phyloP scores from a whole-genome alignment of 805 yeast species.

The Metschnikowia gelsemii region DNA sequence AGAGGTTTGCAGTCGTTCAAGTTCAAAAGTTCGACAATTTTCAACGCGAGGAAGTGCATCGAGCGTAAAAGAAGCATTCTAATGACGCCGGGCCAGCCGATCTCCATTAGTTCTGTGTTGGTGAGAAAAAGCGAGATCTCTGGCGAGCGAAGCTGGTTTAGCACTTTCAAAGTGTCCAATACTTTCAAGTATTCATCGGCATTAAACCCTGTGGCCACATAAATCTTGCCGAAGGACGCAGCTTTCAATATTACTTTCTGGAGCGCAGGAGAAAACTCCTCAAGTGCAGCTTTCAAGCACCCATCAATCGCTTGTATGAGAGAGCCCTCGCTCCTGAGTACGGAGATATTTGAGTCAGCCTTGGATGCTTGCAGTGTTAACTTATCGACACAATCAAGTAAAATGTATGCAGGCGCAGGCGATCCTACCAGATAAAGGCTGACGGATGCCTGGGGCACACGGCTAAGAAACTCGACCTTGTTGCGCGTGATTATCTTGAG shows the following conservation, averaged over 20 bases:
- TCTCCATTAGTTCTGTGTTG: slow-evolving; percentile 44
- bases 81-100: slow-evolving; percentile 59
- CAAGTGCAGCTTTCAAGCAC: slow-evolving; percentile 72
- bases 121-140: slow-evolving; percentile 74
- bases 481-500: slow-evolving; percentile 59
- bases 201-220: slow-evolving; percentile 48
- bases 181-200: slow-evolving; percentile 62
- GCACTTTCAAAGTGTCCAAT: slow-evolving; percentile 59
- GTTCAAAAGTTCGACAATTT: slow-evolving; percentile 52
- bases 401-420: slow-evolving; percentile 73
- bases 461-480: slow-evolving; percentile 58
- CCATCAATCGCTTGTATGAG: slow-evolving; percentile 61
- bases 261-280: slow-evolving; percentile 74
- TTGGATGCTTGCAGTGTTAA: slow-evolving; percentile 69
- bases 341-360: slow-evolving; percentile 72
- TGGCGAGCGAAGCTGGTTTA: slow-evolving; percentile 64
- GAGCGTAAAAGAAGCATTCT: slow-evolving; percentile 57
- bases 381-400: slow-evolving; percentile 69
- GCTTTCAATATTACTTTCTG: slow-evolving; percentile 81
- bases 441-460: slow-evolving; percentile 57
- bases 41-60: slow-evolving; percentile 60
- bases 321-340: slow-evolving; percentile 43
- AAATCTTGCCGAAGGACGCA: slow-evolving; percentile 81
- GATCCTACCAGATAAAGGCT: slow-evolving; percentile 82
- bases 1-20: slow-evolving; percentile 35